Evolutionary conservation across 257 asterid species (phyloP).

Genomic region (Ehretia macrophylla): DNA sequence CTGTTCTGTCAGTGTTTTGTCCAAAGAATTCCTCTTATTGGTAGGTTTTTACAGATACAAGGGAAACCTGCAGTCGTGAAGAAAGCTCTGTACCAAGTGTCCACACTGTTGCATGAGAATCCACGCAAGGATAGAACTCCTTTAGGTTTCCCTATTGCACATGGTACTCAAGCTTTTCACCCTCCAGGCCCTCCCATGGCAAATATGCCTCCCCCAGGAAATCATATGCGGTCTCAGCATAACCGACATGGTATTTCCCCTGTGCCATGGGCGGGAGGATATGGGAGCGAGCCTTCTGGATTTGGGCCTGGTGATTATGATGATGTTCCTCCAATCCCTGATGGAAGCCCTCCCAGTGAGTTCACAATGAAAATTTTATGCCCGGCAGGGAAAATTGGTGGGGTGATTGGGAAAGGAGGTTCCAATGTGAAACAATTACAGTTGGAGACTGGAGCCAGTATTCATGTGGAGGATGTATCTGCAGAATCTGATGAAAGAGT

Average conservation of each 20-base stretch:
- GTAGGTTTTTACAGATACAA: constrained; percentile 49
- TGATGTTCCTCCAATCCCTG: constrained; percentile 41
- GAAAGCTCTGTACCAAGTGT: constrained; percentile 63
- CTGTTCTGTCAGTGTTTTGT: constrained; percentile 4
- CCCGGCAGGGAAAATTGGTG: constrained; percentile 64
- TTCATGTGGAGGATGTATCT: constrained; percentile 50
- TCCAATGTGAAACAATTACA: constrained; percentile 56
- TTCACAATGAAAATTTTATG: constrained; percentile 69
- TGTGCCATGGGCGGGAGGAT: constrained; percentile 38
- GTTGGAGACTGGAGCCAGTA: constrained; percentile 69
- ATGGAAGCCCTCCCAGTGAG: constrained; percentile 47
- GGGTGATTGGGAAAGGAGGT: constrained; percentile 89
- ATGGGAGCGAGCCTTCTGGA: constrained; percentile 42
- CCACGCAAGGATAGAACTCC: constrained; percentile 67
- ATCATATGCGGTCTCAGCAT: constrained; percentile 43
- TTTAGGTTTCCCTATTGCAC: constrained; percentile 34
- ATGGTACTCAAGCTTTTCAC: constrained; percentile 39
- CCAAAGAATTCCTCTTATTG: constrained; percentile 17
- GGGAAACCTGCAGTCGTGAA: constrained; percentile 57
- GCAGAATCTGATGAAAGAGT: constrained; percentile 62
- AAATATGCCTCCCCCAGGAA: constrained; percentile 43
- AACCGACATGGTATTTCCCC: constrained; percentile 32
- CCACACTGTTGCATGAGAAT: constrained; percentile 73
- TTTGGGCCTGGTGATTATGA: constrained; percentile 42
- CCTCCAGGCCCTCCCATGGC: constrained; percentile 46